Conservation (phyloP, 2,329 filamentous ascomycete genomes). For the Fusarium chlamydosporum region DNA sequence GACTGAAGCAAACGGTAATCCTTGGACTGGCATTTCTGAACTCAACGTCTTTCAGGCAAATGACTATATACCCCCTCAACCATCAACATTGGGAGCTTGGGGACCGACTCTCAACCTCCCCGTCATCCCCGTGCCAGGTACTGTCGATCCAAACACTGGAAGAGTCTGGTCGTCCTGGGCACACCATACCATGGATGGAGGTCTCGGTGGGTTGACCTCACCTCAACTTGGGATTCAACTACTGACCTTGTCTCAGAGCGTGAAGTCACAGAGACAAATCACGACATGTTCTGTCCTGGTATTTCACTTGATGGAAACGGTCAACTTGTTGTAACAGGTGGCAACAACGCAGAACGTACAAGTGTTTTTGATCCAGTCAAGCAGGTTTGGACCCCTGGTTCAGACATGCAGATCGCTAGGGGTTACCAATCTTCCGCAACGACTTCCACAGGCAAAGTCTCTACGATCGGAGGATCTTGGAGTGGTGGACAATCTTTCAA, state of each 20-base stretch:
- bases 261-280: conserved; percentile 58
- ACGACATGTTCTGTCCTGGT: conserved; percentile 72
- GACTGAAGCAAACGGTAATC: conserved; percentile 11
- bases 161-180: conserved; percentile 37
- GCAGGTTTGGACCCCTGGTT: conserved; percentile 17
- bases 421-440: conserved; percentile 39
- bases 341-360: conserved; percentile 63
- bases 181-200: conserved; percentile 24
- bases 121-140: conserved; percentile 34
- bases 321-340: conserved; percentile 67
- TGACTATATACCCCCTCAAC: conserved; percentile 3
- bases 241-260: conserved; percentile 28
- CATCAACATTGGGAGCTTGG: conserved; percentile 10
- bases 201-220: conserved; percentile 26
- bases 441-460: conserved; percentile 31
- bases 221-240: conserved; percentile 30
- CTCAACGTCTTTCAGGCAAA: conserved; percentile 31
- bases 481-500: conserved; percentile 23
- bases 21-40: conserved; percentile 35
- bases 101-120: conserved; percentile 38
- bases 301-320: conserved; percentile 65
- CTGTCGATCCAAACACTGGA: conserved; percentile 21
- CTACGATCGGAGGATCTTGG: conserved; percentile 39
- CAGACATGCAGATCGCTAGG: conserved; percentile 26
- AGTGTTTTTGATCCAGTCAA: conserved; percentile 60